Evolutionary conservation across 208 protist genomes (phyloP).

Genomic region (Acanthamoeba rhysodes): DNA sequence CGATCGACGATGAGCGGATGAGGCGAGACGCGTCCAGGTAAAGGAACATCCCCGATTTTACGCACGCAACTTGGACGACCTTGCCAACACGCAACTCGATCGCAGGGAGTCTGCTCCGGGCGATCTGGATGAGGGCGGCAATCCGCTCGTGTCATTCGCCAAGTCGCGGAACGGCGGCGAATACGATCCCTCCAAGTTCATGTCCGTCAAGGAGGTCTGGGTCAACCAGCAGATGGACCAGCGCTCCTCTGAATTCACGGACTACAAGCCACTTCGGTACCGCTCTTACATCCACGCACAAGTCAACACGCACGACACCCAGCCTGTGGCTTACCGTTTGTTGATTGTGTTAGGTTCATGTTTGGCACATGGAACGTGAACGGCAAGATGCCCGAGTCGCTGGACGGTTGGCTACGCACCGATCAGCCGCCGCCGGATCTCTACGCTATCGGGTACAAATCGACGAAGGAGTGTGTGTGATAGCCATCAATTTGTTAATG

Average conservation of each 20-base stretch:
- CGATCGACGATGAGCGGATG: conserved; percentile 17
- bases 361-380: conserved; percentile 89
- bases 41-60: background rate
- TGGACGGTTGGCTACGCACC: conserved; percentile 78
- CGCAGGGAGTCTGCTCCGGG: background rate
- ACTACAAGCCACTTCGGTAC: conserved; percentile 47
- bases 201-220: conserved; percentile 74
- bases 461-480: background rate
- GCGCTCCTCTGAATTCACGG: conserved; percentile 52
- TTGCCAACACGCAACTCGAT: background rate
- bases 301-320: background rate
- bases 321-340: background rate
- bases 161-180: conserved; percentile 65
- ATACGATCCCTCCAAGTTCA: conserved; percentile 74
- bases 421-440: conserved; percentile 79
- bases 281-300: background rate
- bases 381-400: conserved; percentile 84
- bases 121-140: background rate
- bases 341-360: conserved; percentile 11
- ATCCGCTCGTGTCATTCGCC: conserved; percentile 50
- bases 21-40: conserved; percentile 1
- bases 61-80: background rate
- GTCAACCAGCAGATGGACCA: conserved; percentile 61
- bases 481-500: background rate
- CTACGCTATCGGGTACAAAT: conserved; percentile 83